These are phyloP conservation scores for Jatropha podagrica DNA, from an alignment of 441 rosid species.

Conservation along the genomic window DNA sequence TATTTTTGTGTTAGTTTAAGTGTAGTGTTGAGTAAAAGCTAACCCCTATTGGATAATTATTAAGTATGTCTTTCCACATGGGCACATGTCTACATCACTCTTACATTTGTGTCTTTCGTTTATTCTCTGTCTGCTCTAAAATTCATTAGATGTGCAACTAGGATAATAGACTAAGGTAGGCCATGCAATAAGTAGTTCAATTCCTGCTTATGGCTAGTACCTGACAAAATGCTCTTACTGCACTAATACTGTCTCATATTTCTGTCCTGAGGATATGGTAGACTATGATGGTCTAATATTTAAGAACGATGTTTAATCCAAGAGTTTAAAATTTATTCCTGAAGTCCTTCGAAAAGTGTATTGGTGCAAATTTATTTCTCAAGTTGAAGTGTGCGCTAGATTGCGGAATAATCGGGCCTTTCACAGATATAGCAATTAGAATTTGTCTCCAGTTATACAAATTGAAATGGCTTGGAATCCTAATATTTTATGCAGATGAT, in stretches of 20 bases:
- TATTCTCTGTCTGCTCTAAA: neutral
- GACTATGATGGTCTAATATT: neutral
- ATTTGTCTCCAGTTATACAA: neutral
- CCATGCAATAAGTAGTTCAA: neutral
- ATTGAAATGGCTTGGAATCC: neutral
- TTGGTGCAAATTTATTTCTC: conserved; percentile 5
- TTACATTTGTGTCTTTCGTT: neutral
- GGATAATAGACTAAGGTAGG: neutral
- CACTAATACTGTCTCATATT: neutral
- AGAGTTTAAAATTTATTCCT: neutral
- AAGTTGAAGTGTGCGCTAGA: conserved; percentile 15
- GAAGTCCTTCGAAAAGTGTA: neutral
- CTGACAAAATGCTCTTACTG: neutral
- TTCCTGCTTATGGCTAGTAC: neutral
- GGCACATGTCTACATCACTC: neutral
- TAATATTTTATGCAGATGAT: neutral
- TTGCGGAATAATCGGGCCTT: neutral
- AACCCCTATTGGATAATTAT: neutral
- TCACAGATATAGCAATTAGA: neutral
- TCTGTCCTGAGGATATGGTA: neutral
- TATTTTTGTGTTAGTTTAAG: neutral
- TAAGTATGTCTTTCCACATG: neutral
- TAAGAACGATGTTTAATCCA: neutral
- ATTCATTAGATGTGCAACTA: neutral
- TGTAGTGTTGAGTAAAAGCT: conserved; percentile 11